Percentiles rank a stretch among this genome's conserved stretches.
Conservation (phyloP, 2,329 filamentous ascomycete genomes). For the Verticillium dahliae region DNA sequence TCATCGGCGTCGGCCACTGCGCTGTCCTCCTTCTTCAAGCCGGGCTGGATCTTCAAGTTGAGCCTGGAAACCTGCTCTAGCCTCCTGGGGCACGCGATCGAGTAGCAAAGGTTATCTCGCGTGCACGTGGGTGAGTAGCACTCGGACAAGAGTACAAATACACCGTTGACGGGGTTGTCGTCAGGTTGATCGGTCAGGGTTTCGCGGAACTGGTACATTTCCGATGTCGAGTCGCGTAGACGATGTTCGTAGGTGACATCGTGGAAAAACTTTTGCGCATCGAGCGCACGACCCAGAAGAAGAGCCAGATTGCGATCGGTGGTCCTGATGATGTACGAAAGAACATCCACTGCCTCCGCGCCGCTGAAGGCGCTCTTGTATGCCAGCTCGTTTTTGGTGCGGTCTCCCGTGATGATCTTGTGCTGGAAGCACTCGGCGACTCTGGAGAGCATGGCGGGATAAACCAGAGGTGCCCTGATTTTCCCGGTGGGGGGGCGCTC, state of each 20-base stretch:
- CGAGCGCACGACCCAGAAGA: slow-evolving; percentile 81
- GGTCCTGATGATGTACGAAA: slow-evolving; percentile 95
- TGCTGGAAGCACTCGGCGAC: slow-evolving; percentile 91
- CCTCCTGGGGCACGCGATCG: slow-evolving; percentile 88
- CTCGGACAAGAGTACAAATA: slow-evolving; percentile 92
- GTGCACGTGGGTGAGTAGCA: slow-evolving; percentile 98
- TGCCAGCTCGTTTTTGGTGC: slow-evolving; percentile 91
- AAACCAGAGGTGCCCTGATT: slow-evolving; percentile 77
- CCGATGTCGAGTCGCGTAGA: slow-evolving; percentile 83
- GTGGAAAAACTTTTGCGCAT: slow-evolving; percentile 98
- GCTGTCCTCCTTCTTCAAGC: slow-evolving; percentile 61
- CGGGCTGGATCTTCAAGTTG: slow-evolving; percentile 88
- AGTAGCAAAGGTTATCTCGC: slow-evolving; percentile 91
- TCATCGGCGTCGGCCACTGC: slow-evolving; percentile 69
- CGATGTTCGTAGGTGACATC: slow-evolving; percentile 98
- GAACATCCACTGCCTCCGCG: slow-evolving; percentile 88
- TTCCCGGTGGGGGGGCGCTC: slow-evolving; percentile 52
- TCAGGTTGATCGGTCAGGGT: slow-evolving; percentile 80
- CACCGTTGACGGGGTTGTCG: slow-evolving; percentile 77
- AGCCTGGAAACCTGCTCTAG: slow-evolving; percentile 91
- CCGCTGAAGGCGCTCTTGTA: slow-evolving; percentile 98
- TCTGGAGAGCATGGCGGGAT: slow-evolving; percentile 87
- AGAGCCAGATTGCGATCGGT: slow-evolving; percentile 92
- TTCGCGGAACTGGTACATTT: slow-evolving; percentile 96
- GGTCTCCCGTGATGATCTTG: slow-evolving; percentile 77